These are phyloP conservation scores for Chloropicon primus DNA, from an alignment of 139 green algal species.

Conservation along the genomic window DNA sequence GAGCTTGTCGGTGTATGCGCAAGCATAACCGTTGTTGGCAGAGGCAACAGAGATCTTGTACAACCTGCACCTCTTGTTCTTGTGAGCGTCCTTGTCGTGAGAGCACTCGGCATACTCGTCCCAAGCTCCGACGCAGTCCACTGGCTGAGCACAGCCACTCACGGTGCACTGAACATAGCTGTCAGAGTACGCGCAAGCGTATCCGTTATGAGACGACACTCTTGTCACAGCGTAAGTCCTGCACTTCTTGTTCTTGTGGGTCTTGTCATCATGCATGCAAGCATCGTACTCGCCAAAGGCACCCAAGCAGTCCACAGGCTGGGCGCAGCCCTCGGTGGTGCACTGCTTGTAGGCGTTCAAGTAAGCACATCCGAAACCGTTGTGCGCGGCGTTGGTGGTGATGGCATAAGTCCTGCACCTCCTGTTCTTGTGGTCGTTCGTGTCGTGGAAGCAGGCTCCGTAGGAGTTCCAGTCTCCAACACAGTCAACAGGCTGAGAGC, in stretches of 20 bases:
- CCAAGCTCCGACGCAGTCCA: background rate
- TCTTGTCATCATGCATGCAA: background rate
- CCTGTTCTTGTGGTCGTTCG: background rate
- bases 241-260: background rate
- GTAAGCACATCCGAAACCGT: background rate
- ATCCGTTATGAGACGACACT: background rate
- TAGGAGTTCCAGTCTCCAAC: background rate
- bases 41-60: background rate
- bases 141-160: background rate
- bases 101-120: background rate
- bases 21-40: background rate
- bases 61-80: background rate
- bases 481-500: background rate
- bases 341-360: background rate
- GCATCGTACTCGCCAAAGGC: background rate
- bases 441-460: background rate
- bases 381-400: background rate
- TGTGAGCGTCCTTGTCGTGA: background rate
- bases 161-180: background rate
- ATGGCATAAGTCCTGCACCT: background rate
- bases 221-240: background rate
- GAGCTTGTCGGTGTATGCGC: background rate
- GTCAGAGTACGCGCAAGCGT: background rate
- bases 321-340: background rate
- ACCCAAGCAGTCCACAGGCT: background rate